A percentile compares a stretch with the other conserved stretches of the same genome.
phyloP scores from a whole-genome alignment of 805 yeast species.

The Cyberlindnera euphorbiae region DNA sequence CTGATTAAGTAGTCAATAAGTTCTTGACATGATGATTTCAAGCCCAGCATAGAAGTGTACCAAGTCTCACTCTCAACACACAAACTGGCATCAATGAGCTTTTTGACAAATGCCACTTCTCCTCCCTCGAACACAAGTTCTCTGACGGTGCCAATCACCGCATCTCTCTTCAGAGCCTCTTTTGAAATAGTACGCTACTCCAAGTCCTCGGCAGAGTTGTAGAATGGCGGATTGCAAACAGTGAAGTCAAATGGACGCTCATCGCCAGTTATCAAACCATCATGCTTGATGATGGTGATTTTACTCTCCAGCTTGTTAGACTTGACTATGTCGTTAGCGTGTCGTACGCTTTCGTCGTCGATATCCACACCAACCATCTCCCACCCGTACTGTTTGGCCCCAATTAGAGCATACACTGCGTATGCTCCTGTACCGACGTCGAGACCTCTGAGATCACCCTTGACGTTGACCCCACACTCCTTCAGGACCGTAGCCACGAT shows the following conservation, averaged over 20 bases:
- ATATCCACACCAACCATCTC: slow-evolving; percentile 40
- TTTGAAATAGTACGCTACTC: slow-evolving; percentile 23
- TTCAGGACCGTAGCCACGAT: slow-evolving; percentile 8
- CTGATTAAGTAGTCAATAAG: slow-evolving; percentile 8
- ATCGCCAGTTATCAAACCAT: slow-evolving; percentile 14
- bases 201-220: slow-evolving; percentile 33
- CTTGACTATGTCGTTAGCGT: slow-evolving; percentile 27
- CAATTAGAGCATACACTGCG: slow-evolving; percentile 43
- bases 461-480: slow-evolving; percentile 8
- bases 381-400: slow-evolving; percentile 23
- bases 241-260: slow-evolving; percentile 24
- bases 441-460: slow-evolving; percentile 24
- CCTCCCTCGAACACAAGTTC: slow-evolving; percentile 46
- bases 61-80: slow-evolving; percentile 24
- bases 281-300: slow-evolving; percentile 12
- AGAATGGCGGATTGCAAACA: slow-evolving; percentile 54
- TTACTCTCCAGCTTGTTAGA: slow-evolving; percentile 23
- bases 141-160: slow-evolving; percentile 28
- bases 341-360: slow-evolving; percentile 29
- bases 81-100: slow-evolving; percentile 32
- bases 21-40: slow-evolving; percentile 15
- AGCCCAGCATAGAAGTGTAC: slow-evolving; percentile 39
- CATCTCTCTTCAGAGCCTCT: slow-evolving; percentile 14
- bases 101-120: slow-evolving; percentile 35
- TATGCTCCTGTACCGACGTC: slow-evolving; percentile 49